Conservation (phyloP, 768 basidiomycete species). For the Tephrocybe sp. region DNA sequence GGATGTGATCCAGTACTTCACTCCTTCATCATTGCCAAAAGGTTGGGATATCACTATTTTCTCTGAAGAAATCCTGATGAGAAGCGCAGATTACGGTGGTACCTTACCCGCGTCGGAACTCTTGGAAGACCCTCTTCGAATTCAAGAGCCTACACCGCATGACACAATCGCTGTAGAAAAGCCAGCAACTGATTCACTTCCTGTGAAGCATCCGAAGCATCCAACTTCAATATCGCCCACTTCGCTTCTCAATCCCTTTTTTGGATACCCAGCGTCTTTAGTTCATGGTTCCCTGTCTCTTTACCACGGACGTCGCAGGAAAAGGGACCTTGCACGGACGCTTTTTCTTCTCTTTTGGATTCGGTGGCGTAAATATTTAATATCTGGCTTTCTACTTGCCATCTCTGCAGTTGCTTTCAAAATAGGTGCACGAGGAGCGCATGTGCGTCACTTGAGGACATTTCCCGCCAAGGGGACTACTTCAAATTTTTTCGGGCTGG, state of each 20-base stretch:
- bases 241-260: conserved; percentile 70
- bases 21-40: conserved; percentile 50
- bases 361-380: conserved; percentile 52
- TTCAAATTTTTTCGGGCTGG: conserved; percentile 5
- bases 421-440: conserved; percentile 21
- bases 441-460: conserved; percentile 10
- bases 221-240: conserved; percentile 40
- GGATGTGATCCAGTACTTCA: conserved; percentile 56
- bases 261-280: conserved; percentile 59
- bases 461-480: conserved; percentile 1
- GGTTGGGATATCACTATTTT: conserved; percentile 32
- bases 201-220: conserved; percentile 16
- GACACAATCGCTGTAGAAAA: conserved; percentile 11
- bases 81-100: conserved; percentile 63
- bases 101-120: conserved; percentile 46
- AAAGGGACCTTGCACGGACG: conserved; percentile 64
- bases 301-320: conserved; percentile 62
- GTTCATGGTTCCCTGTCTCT: conserved; percentile 38
- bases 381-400: conserved; percentile 29
- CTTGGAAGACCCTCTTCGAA: conserved; percentile 48
- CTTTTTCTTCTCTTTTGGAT: conserved; percentile 64
- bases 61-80: conserved; percentile 5
- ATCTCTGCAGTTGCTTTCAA: conserved; percentile 26
- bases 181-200: conserved; percentile 17
- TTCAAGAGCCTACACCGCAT: conserved; percentile 18